These are phyloP conservation scores for Apiospora koreana DNA, from an alignment of 2,329 filamentous ascomycete genomes.

Conservation along the genomic window DNA sequence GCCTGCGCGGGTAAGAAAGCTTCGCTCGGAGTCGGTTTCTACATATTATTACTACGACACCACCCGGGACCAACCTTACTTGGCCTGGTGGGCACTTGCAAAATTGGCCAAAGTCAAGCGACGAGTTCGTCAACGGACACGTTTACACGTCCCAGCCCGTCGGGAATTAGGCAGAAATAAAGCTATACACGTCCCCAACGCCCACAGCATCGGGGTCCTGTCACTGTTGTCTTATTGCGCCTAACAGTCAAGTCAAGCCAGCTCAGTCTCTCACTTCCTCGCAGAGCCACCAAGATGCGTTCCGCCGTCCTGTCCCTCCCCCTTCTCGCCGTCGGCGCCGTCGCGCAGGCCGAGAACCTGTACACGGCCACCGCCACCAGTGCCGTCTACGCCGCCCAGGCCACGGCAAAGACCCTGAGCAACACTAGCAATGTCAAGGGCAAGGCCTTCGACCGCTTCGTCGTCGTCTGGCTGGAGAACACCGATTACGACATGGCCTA, in stretches of 20 bases:
- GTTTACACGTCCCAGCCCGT: not conserved
- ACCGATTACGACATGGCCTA: slow-evolving; percentile 66
- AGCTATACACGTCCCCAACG: not conserved
- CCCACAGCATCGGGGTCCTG: not conserved
- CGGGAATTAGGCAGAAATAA: not conserved
- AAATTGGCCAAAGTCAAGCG: not conserved
- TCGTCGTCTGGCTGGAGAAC: slow-evolving; percentile 78
- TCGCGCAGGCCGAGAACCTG: slow-evolving; percentile 24
- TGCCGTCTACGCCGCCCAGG: slow-evolving; percentile 56
- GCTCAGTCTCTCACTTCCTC: slow-evolving; percentile 7
- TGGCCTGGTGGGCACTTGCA: not conserved
- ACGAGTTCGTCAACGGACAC: not conserved
- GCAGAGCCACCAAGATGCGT: slow-evolving; percentile 24
- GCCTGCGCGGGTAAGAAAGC: not conserved
- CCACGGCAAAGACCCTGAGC: slow-evolving; percentile 60
- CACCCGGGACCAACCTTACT: slow-evolving; percentile 2
- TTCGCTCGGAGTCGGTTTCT: not conserved
- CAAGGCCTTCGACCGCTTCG: slow-evolving; percentile 71
- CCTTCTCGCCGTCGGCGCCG: slow-evolving; percentile 22
- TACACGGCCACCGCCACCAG: slow-evolving; percentile 55
- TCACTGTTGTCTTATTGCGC: not conserved
- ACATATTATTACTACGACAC: not conserved
- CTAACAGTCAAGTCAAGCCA: not conserved
- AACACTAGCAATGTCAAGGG: slow-evolving; percentile 67
- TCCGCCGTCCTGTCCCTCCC: slow-evolving; percentile 23